These are phyloP conservation scores for Hypholoma fasciculare DNA, from an alignment of 768 basidiomycete species.

Conservation along the genomic window DNA sequence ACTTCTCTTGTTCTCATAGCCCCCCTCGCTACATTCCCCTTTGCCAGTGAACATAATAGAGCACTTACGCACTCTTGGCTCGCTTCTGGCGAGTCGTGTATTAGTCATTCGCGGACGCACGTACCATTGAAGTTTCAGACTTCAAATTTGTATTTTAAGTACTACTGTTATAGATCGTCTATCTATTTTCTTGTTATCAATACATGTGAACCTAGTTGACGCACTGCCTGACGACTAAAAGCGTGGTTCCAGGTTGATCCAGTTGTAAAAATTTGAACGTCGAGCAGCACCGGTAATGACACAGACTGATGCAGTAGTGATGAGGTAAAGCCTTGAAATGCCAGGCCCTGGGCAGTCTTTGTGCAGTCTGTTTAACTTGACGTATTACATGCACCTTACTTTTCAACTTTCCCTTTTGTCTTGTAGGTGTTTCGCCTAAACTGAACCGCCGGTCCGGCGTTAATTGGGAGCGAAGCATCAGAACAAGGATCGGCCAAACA, in stretches of 20 bases:
- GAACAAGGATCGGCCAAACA: background rate
- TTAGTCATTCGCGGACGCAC: constrained; percentile 7
- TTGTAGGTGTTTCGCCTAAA: no score
- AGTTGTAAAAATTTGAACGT: no score
- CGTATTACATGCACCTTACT: no score
- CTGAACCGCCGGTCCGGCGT: background rate
- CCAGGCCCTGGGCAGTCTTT: no score
- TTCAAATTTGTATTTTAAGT: constrained; percentile 18
- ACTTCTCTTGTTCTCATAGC: background rate
- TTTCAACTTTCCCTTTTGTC: no score
- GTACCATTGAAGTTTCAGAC: constrained; percentile 8
- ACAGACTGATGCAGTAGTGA: no score
- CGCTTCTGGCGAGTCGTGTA: constrained; percentile 13
- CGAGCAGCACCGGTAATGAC: no score
- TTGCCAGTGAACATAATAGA: constrained; percentile 13
- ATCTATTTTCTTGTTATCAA: constrained; percentile 3
- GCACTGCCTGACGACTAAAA: no score
- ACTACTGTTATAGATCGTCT: constrained; percentile 12
- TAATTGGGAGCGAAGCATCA: constrained; percentile 29
- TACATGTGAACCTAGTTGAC: background rate
- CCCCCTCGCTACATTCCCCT: background rate
- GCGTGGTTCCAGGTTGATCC: no score
- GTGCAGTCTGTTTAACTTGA: no score
- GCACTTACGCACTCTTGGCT: constrained; percentile 10
- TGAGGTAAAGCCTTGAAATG: no score